Percentiles rank a stretch among this genome's conserved stretches.
phyloP scores from a whole-genome alignment of 805 yeast species.

The Kazachstania africana region DNA sequence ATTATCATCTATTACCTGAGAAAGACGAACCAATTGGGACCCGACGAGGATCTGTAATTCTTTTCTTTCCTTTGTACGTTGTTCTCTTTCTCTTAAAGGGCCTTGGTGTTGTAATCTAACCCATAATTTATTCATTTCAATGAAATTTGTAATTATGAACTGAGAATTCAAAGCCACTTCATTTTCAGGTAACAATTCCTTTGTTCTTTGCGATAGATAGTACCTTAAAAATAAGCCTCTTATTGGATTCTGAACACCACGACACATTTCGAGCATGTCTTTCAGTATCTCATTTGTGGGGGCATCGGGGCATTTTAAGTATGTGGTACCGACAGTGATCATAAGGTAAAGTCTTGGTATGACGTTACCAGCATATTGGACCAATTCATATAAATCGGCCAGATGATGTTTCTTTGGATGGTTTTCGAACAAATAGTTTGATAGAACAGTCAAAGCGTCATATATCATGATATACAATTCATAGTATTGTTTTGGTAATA shows the following conservation, averaged over 20 bases:
- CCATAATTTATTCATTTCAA: slow-evolving; percentile 98
- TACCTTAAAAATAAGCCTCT: slow-evolving; percentile 85
- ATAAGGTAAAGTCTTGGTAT: slow-evolving; percentile 85
- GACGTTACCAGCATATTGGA: slow-evolving; percentile 89
- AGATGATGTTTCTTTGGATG: slow-evolving; percentile 59
- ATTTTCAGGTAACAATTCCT: slow-evolving; percentile 29
- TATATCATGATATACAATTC: slow-evolving; percentile 77
- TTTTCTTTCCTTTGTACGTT: slow-evolving; percentile 67
- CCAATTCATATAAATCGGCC: slow-evolving; percentile 86
- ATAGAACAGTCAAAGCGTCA: slow-evolving; percentile 65
- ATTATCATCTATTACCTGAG: slow-evolving; percentile 73
- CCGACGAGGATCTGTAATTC: slow-evolving; percentile 90
- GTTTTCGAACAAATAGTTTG: slow-evolving; percentile 50
- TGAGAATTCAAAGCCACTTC: slow-evolving; percentile 33
- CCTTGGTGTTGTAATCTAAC: slow-evolving; percentile 95
- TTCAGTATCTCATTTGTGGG: slow-evolving; percentile 80
- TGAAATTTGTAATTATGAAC: slow-evolving; percentile 74
- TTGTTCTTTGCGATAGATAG: slow-evolving; percentile 75
- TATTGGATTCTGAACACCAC: slow-evolving; percentile 93
- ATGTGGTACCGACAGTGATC: slow-evolving; percentile 91
- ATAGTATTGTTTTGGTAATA: slow-evolving; percentile 80
- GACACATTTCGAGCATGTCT: slow-evolving; percentile 95
- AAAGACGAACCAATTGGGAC: slow-evolving; percentile 76
- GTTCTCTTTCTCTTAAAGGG: slow-evolving; percentile 66
- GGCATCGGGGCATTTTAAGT: slow-evolving; percentile 54